Percentiles rank a stretch among this genome's conserved stretches.
Evolutionary conservation across 1,139 yeast species (phyloP).

Genomic region (Magnusiomyces magnusii): DNA sequence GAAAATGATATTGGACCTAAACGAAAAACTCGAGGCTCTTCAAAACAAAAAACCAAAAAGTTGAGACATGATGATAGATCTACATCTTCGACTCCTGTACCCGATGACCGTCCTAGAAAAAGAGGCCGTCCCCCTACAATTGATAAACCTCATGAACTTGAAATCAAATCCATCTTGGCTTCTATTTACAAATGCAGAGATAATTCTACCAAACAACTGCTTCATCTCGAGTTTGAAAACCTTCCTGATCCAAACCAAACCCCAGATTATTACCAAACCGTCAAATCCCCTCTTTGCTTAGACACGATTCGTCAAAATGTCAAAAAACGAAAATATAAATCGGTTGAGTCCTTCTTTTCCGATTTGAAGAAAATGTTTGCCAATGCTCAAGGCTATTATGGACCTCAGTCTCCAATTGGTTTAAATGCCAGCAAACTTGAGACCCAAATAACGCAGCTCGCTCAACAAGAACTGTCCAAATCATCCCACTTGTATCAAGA

Average conservation of each 20-base stretch:
- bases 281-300: slow-evolving; percentile 70
- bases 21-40: slow-evolving; percentile 23
- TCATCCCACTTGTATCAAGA: slow-evolving; percentile 77
- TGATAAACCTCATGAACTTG: slow-evolving; percentile 87
- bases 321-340: slow-evolving; percentile 73
- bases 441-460: slow-evolving; percentile 49
- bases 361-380: slow-evolving; percentile 71
- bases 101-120: slow-evolving; percentile 54
- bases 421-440: slow-evolving; percentile 59
- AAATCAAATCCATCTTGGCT: slow-evolving; percentile 80
- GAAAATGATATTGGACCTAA: slow-evolving; percentile 28
- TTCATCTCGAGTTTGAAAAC: slow-evolving; percentile 62
- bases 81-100: slow-evolving; percentile 13
- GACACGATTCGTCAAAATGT: slow-evolving; percentile 77
- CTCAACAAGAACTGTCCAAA: slow-evolving; percentile 65
- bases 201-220: slow-evolving; percentile 42
- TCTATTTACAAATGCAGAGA: slow-evolving; percentile 67
- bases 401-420: slow-evolving; percentile 48
- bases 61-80: slow-evolving; percentile 19
- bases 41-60: slow-evolving; percentile 20
- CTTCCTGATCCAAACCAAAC: slow-evolving; percentile 64
- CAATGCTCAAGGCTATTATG: slow-evolving; percentile 63
- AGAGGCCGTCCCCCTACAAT: slow-evolving; percentile 96
- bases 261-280: slow-evolving; percentile 59
- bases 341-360: slow-evolving; percentile 64